Evolutionary conservation across 495 filamentous ascomycete species (phyloP), one percentile per base, ranked within the genome.

Genomic region (Hypoxylon lienhwacheense): DNA sequence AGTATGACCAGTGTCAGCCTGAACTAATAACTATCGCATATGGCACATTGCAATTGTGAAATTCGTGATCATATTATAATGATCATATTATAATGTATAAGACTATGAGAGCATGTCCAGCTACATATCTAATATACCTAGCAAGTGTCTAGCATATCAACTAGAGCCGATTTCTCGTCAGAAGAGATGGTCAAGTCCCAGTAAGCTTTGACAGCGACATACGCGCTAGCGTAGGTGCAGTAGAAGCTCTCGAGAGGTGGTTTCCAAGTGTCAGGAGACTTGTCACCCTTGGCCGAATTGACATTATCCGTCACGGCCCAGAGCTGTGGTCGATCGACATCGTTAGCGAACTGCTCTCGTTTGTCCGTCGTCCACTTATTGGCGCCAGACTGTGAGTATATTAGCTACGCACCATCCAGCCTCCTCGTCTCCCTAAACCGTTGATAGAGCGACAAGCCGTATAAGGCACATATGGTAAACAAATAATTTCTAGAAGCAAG

Each of bases 301-400:
- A 89, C 84, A 43, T 81, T 84, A 54, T 86, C 85, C 0, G 87
- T 90, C 37, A 91, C 85, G 2, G 87, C 84, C 61, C 86, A 75
- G 7, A 90, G 75, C 71, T 90, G 86, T 0, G 87, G 87, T 28
- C 82, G 77, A 0, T 66, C 73, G 31, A 90, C 65, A 66, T 90
- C 87, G 68, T 91, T 91, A 40, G 87, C 87, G 59, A 87, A 89
- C 1, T 73, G 61, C 53, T 83, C 71, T 36, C 87, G 82, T 55
- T 77, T 73, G 19, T 72, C 58, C 0, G 85, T 84, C 0, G 87
- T 86, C 87, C 81, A 84, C 6, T 65, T 42, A 16, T 63, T 69
- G 4, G 80, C 79, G 33, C 79, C 80, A 4, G 77, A 79, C 70
- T 81, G 31, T 29, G 1, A 4, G 19, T 20, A 19, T 32, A 14